Conservation (phyloP, 164 flowering plant genomes). For the Malania oleifera region DNA sequence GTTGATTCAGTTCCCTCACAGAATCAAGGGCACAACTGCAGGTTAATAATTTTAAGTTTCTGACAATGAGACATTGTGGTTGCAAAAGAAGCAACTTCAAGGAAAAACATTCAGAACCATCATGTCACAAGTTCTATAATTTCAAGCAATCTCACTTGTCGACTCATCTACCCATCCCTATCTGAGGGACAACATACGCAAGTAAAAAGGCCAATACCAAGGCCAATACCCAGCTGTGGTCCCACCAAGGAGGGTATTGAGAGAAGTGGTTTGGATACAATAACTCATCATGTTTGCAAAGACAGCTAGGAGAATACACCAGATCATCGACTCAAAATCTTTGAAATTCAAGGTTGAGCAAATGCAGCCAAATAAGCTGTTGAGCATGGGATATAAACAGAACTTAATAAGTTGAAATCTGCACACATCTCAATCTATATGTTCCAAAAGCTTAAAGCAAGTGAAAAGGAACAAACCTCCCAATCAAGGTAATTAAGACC, state of each 20-base stretch:
- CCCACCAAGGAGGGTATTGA: too few relatives aligned
- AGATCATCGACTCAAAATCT: neutral
- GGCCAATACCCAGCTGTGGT: too few relatives aligned
- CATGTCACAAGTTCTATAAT: neutral
- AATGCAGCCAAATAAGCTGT: too few relatives aligned
- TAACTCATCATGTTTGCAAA: too few relatives aligned
- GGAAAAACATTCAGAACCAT: neutral
- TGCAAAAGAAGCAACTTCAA: neutral
- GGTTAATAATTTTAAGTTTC: neutral
- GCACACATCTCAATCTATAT: neutral
- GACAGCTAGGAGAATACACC: neutral
- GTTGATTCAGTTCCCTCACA: neutral
- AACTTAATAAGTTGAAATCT: too few relatives aligned
- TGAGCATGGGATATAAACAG: too few relatives aligned
- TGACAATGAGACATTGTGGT: neutral
- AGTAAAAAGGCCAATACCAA: too few relatives aligned
- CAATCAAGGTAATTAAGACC: conserved; percentile 83
- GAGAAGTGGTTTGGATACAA: too few relatives aligned
- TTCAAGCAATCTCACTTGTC: neutral
- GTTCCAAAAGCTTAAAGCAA: conserved; percentile 3
- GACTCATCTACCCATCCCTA: neutral
- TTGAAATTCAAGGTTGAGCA: too few relatives aligned
- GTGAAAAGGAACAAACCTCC: conserved; percentile 58
- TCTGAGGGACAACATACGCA: neutral
- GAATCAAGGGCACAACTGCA: neutral